Evolutionary conservation across 805 yeast species (phyloP), one percentile per base, ranked within the genome.

Genomic region (Yamadazyma phyllophila): DNA sequence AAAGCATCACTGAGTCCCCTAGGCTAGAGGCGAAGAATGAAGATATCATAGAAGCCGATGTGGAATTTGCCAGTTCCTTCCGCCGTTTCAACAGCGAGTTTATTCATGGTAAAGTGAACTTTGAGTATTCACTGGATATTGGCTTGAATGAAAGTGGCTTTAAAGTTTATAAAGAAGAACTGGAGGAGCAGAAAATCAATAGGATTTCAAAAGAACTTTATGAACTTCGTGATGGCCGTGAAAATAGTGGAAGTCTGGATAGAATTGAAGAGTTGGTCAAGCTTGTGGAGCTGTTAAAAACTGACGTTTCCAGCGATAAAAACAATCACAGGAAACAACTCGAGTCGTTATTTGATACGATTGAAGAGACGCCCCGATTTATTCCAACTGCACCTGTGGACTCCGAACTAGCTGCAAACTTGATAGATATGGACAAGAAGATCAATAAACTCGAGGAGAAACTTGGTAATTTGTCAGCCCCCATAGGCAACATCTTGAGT

Each of bases 191-290:
- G 56, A 67, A 62, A 47, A 42, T 76, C 30, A 60, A 61, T 7
- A 49, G 79, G 36, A 66, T 75, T 26, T 52, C 60, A 5, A 53
- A 59, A 10, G 80, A 76, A 46, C 47, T 76, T 35, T 59, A 59
- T n/a, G 76, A 71, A 45, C 46, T 73, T 2, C 53, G 60, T 39
- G 44, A 52, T 4, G 57, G 50, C 14, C 45, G 55, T 8, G 41
- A 41, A 16, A 36, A 27, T n/a, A 24, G 26, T 2, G 26, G 36
- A n/a, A 30, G 39, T 41, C 39, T 24, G 15, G 44, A 32, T 4
- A 40, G 47, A 39, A 33, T 40, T n/a, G 52, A 26, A 32, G 47
- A 32, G 15, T 51, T 36, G 34, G 24, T 39, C 10, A 41, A 42
- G 30, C 39, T 52, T 13, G 47, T 41, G 36, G 36, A 41, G 37